Evolutionary conservation across 2,329 filamentous ascomycete genomes (phyloP), one percentile per base, ranked within the genome.

Genomic region (Sporothrix variecibatus): DNA sequence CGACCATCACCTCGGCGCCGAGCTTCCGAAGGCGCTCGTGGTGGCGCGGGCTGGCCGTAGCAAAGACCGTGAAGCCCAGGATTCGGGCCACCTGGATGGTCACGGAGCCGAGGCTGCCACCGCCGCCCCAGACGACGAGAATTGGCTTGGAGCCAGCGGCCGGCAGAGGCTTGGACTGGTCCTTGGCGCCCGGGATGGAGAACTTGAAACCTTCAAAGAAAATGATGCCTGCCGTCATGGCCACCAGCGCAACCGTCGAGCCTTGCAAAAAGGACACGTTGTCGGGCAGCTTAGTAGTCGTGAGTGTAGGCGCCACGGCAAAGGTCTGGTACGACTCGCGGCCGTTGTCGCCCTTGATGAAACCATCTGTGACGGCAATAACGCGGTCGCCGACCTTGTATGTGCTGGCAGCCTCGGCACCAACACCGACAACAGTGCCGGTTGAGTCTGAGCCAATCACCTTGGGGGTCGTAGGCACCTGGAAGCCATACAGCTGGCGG

Each of bases 401-500:
- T 17, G n/a, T 65, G 11, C 40, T 28, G 11, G 38, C 38, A 5
- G 62, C 77, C 4, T 78, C 78, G 46, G 75, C 76, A 26, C 73
- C 73, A 7, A 72, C 73, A 20, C 34, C 46, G 34, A 68, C 73
- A 23, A 74, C 69, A 3, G 34, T 58, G 12, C 64, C 70, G 11
- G 69, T 6, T 3, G 15, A 65, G 72, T 73, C 73, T 34, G 69
- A 72, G 4, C 79, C 79, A 9, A 79, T 72, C 9, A 80, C 72
- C 4, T 53, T 69, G 1, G 79, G 79, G 31, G 81, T 74, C 0
- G 81, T 34, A n/a, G 81, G 77, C 11, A 76, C 70, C 26, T 72
- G 40, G 58, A 82, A 76, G n/a, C 79, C 81, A 28, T 17, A 65
- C 7, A 79, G 78, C 58, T 80, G 79, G 71, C 76, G 76, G 38